These are phyloP conservation scores for Aspergillus bombycis DNA, from an alignment of 2,329 filamentous ascomycete species.

Conservation along the genomic window DNA sequence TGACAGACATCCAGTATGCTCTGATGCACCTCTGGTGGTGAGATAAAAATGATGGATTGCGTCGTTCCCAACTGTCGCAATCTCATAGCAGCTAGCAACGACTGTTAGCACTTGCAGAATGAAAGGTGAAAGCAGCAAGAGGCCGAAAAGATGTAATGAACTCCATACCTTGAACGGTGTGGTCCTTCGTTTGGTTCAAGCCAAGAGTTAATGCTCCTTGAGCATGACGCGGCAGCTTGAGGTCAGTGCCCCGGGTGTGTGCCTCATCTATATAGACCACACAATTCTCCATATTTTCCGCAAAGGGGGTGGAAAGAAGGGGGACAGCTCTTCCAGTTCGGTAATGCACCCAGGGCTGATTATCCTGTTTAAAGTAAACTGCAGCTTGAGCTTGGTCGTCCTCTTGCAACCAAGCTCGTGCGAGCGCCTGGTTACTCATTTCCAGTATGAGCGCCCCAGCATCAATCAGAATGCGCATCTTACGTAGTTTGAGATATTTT, in stretches of 20 bases:
- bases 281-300: slow-evolving; percentile 55
- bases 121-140: not conserved
- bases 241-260: slow-evolving; percentile 64
- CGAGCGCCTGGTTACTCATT: slow-evolving; percentile 58
- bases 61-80: slow-evolving; percentile 61
- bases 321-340: slow-evolving; percentile 44
- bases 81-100: slow-evolving; percentile 62
- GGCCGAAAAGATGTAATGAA: slow-evolving; percentile 3
- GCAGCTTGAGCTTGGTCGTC: slow-evolving; percentile 53
- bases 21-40: slow-evolving; percentile 64
- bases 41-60: slow-evolving; percentile 59
- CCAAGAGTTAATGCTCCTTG: slow-evolving; percentile 60
- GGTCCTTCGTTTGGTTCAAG: slow-evolving; percentile 62
- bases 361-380: slow-evolving; percentile 55
- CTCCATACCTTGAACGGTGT: slow-evolving; percentile 59
- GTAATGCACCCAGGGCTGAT: slow-evolving; percentile 51
- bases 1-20: slow-evolving; percentile 57
- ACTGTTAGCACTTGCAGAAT: not conserved
- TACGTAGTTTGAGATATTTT: slow-evolving; percentile 32
- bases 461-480: slow-evolving; percentile 63
- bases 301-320: slow-evolving; percentile 58
- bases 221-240: slow-evolving; percentile 56
- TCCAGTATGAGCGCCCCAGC: slow-evolving; percentile 67
- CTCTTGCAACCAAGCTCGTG: slow-evolving; percentile 53
- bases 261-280: slow-evolving; percentile 65